These are phyloP conservation scores for Hypoxylon lienhwacheense DNA, from an alignment of 495 filamentous ascomycete genomes.

Conservation along the genomic window DNA sequence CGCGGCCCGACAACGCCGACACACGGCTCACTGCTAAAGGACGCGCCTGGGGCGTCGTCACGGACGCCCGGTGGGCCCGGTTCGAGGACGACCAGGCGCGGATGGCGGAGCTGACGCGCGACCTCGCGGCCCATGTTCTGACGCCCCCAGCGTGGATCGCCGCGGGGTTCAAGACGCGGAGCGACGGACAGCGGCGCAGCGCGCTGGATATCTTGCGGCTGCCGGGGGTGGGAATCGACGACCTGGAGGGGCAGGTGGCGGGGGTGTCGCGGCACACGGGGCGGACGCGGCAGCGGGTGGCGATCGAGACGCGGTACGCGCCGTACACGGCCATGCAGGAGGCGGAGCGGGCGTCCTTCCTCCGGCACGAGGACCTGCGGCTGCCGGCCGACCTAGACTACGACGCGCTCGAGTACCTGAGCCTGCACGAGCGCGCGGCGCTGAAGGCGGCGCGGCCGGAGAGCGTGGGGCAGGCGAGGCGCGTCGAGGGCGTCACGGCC, in stretches of 20 bases:
- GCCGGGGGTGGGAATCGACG: slow-evolving; percentile 55
- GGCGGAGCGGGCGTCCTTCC: slow-evolving; percentile 62
- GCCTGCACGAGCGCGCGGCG: slow-evolving; percentile 71
- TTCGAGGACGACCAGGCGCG: slow-evolving; percentile 64
- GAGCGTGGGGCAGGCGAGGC: slow-evolving; percentile 81
- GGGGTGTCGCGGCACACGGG: slow-evolving; percentile 51
- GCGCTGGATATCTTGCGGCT: slow-evolving; percentile 78
- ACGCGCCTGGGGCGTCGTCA: slow-evolving; percentile 73
- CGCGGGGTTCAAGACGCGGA: slow-evolving; percentile 66
- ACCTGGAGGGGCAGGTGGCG: slow-evolving; percentile 59
- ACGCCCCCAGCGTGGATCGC: slow-evolving; percentile 65
- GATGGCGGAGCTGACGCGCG: slow-evolving; percentile 63
- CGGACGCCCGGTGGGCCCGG: slow-evolving; percentile 72
- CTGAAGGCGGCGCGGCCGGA: slow-evolving; percentile 74
- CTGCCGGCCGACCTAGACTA: slow-evolving; percentile 83
- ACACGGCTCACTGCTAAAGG: slow-evolving; percentile 79
- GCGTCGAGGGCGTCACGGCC: slow-evolving; percentile 80
- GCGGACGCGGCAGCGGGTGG: slow-evolving; percentile 65
- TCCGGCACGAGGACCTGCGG: slow-evolving; percentile 72
- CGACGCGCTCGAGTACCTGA: slow-evolving; percentile 67
- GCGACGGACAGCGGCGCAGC: slow-evolving; percentile 60
- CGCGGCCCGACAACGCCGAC: slow-evolving; percentile 93
- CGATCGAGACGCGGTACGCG: slow-evolving; percentile 79
- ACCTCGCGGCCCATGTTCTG: slow-evolving; percentile 59
- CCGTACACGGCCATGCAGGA: slow-evolving; percentile 78